A percentile compares a stretch with the other conserved stretches of the same genome.
These are phyloP conservation scores for Cryptococcus sp. DNA, from an alignment of 1,284 basidiomycete species.

Conservation along the genomic window DNA sequence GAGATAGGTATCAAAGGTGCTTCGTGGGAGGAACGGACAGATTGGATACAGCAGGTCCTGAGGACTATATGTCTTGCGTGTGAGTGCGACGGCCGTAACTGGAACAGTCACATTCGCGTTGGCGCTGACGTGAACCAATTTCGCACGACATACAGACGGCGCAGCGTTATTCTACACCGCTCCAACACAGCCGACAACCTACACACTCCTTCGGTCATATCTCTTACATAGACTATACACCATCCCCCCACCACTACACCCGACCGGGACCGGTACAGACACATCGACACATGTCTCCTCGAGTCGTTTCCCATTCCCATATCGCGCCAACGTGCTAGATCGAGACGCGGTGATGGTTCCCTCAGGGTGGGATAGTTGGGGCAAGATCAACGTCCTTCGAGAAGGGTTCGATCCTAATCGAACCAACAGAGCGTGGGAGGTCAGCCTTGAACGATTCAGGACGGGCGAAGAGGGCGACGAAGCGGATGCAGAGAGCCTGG, in stretches of 20 bases:
- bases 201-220: conserved; percentile 80
- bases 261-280: conserved; percentile 8
- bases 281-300: conserved; percentile 61
- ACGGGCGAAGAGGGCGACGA: conserved; percentile 54
- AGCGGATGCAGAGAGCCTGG: conserved; percentile 37
- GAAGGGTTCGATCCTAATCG: conserved; percentile 85
- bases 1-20: conserved; percentile 61
- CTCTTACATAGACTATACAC: conserved; percentile 82
- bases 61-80: conserved; percentile 90
- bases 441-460: conserved; percentile 28
- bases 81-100: conserved; percentile 56
- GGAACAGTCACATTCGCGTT: too few species aligned
- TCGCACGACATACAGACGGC: conserved; percentile 64
- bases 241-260: conserved; percentile 30
- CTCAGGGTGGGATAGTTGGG: conserved; percentile 96
- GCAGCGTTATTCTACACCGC: conserved; percentile 91
- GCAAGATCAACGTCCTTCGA: conserved; percentile 86
- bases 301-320: conserved; percentile 79
- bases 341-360: conserved; percentile 89
- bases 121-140: not conserved
- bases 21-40: conserved; percentile 93
- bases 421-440: conserved; percentile 83
- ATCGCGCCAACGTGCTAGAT: conserved; percentile 88
- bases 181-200: conserved; percentile 69
- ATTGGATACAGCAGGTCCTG: conserved; percentile 91